A percentile compares a stretch with the other conserved stretches of the same genome.
Evolutionary conservation across 345 rosid genomes (phyloP).

Genomic region (Cardiospermum halicacabum): DNA sequence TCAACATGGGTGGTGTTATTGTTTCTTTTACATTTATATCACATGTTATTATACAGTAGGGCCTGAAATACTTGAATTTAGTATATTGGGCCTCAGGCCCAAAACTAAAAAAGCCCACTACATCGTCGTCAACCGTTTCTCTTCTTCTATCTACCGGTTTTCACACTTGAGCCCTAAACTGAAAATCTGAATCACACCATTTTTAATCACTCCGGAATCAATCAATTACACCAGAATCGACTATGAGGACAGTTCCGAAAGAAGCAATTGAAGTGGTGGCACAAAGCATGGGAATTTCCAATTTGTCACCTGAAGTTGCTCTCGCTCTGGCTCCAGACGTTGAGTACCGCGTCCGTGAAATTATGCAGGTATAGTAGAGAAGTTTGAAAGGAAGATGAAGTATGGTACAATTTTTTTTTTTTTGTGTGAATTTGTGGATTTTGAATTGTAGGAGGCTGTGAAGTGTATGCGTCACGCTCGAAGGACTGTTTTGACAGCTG

Average conservation of each 20-base stretch:
- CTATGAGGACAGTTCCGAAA: constrained; percentile 54
- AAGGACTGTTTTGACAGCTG: constrained; percentile 53
- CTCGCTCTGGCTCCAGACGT: constrained; percentile 67
- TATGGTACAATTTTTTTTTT: neutral
- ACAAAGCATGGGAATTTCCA: constrained; percentile 74
- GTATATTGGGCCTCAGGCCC: too few species aligned
- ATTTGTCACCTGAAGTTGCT: constrained; percentile 66
- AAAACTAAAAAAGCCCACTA: too few species aligned
- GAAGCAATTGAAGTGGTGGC: constrained; percentile 86
- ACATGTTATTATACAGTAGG: too few species aligned
- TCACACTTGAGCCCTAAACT: too few species aligned
- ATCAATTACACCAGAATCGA: neutral
- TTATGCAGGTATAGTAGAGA: constrained; percentile 58
- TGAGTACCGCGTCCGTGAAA: constrained; percentile 81
- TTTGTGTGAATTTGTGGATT: neutral
- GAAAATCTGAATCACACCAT: too few species aligned
- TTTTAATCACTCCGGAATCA: neutral
- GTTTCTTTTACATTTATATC: too few species aligned
- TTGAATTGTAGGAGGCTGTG: constrained; percentile 61
- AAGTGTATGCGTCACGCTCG: constrained; percentile 91
- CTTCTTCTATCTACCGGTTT: too few species aligned
- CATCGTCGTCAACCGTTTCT: too few species aligned
- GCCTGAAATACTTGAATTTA: too few species aligned
- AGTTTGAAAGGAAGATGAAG: too few species aligned
- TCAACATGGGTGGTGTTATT: too few species aligned